Base-by-base conservation (phyloP, 2,329 filamentous ascomycete genomes). In the Trichophyton benhamiae region DNA sequence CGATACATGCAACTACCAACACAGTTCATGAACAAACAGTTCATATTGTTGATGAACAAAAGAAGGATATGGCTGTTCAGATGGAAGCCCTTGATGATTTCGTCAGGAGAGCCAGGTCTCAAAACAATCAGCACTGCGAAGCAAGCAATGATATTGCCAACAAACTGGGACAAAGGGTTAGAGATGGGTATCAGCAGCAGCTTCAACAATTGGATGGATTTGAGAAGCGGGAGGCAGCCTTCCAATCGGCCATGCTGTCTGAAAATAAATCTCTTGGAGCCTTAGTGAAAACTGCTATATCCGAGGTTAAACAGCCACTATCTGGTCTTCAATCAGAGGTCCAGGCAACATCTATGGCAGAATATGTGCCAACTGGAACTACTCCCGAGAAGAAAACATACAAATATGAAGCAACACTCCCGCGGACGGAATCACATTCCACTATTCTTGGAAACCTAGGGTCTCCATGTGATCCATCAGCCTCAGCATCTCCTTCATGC, bases 21-120 rank as follows among this genome's bases (percentile, higher is more conserved):
- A 89, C 89, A 1, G 91, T 97, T 0, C 91, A 99, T 67, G 87
- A 88, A 38, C 88, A 95, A 74, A 96, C 92, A 0, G 84, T 96
- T 33, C 86, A 87, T 5, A 92, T 95, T 62, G 91, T 97, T 11
- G 88, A 92, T 69, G 86, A 88, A 62, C 94, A 99, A 75, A 88
- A 95, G 76, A 82, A 83, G 61, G 89, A 95, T 66, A 87, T 99
- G 70, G 87, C 88, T 63, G 82, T 80, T n/a, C 90, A 97, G 73
- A 91, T 99, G 83, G 83, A 86, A 61, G 88, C 89, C 0, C 81
- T 99, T 6, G 92, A 97, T 68, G 89, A 92, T 66, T 96, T 96
- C 68, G 90, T 97, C 44, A 82, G 86, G 36, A 85, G 88, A 36
- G 91, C 95, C 58, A 84, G 87, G 63, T 83, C 83, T 1, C 87